Evolutionary conservation across 768 basidiomycete species (phyloP).

Genomic region (Fomitopsis serialis): DNA sequence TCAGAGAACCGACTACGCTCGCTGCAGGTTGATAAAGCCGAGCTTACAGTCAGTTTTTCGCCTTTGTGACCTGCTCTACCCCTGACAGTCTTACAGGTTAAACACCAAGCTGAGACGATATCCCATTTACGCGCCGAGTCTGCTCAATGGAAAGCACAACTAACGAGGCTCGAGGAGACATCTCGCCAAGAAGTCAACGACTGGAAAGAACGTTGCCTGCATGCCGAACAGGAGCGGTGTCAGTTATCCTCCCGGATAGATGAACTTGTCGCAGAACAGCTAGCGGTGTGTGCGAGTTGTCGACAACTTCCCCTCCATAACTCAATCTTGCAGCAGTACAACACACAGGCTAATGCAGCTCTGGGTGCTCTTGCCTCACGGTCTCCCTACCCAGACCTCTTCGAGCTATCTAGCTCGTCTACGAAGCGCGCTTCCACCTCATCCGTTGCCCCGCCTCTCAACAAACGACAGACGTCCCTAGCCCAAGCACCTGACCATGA

Average conservation of each 20-base stretch:
- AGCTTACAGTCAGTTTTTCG: constrained; percentile 42
- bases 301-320: background rate
- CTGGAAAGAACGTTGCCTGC: constrained; percentile 78
- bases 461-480: background rate
- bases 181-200: constrained; percentile 48
- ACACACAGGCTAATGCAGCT: constrained; percentile 16
- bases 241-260: constrained; percentile 52
- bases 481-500: constrained; percentile 4
- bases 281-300: constrained; percentile 21
- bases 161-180: constrained; percentile 39
- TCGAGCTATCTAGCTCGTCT: constrained; percentile 13
- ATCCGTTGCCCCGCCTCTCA: constrained; percentile 4
- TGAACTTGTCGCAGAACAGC: constrained; percentile 46
- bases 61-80: background rate
- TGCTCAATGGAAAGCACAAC: constrained; percentile 69
- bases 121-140: constrained; percentile 58
- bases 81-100: constrained; percentile 36
- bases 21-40: constrained; percentile 47
- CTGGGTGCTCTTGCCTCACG: constrained; percentile 6
- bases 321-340: constrained; percentile 10
- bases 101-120: constrained; percentile 57
- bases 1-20: too few species aligned
- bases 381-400: constrained; percentile 6
- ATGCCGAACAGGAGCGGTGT: constrained; percentile 66
- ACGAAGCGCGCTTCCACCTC: constrained; percentile 20